Conservation (phyloP, 768 basidiomycete species). For the Boletus barrowsii region DNA sequence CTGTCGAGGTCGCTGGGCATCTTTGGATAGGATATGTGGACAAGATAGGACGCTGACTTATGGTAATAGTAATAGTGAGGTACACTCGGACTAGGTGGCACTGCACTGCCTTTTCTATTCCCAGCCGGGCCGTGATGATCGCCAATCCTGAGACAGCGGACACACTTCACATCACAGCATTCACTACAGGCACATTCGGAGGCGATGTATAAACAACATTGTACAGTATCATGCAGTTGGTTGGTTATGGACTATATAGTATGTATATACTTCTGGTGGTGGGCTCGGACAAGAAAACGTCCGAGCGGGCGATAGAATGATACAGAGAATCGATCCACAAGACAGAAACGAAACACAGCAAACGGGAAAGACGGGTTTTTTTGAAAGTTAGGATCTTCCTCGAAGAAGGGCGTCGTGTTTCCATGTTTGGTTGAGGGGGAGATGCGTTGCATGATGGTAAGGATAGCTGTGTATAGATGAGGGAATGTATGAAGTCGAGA, state of each 20-base stretch:
- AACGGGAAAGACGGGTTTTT: not conserved
- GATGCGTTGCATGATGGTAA: slow-evolving; percentile 40
- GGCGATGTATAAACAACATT: slow-evolving; percentile 30
- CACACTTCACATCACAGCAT: slow-evolving; percentile 9
- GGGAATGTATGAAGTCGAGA: slow-evolving; percentile 39
- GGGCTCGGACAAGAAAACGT: slow-evolving; percentile 1
- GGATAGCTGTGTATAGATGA: slow-evolving; percentile 40
- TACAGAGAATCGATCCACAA: slow-evolving; percentile 25
- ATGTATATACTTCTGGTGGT: slow-evolving; percentile 32
- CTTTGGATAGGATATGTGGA: slow-evolving; percentile 12
- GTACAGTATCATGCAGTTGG: slow-evolving; percentile 32
- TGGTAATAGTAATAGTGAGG: slow-evolving; percentile 22
- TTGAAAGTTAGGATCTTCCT: slow-evolving; percentile 23
- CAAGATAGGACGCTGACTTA: slow-evolving; percentile 32
- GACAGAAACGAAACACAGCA: slow-evolving; percentile 11
- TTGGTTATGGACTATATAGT: slow-evolving; percentile 28
- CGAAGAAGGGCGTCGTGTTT: slow-evolving; percentile 45
- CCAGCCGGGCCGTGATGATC: slow-evolving; percentile 20
- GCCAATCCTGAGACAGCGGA: slow-evolving; percentile 1
- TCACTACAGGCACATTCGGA: slow-evolving; percentile 20
- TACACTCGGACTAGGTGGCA: slow-evolving; percentile 20
- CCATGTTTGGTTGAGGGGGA: slow-evolving; percentile 43
- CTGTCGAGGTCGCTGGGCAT: slow-evolving; percentile 60
- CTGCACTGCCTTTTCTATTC: slow-evolving; percentile 22
- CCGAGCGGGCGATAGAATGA: slow-evolving; percentile 8